Evolutionary conservation across 176 grass and related monocot species (phyloP).

Genomic region (Ampelocalamus luodianensis): DNA sequence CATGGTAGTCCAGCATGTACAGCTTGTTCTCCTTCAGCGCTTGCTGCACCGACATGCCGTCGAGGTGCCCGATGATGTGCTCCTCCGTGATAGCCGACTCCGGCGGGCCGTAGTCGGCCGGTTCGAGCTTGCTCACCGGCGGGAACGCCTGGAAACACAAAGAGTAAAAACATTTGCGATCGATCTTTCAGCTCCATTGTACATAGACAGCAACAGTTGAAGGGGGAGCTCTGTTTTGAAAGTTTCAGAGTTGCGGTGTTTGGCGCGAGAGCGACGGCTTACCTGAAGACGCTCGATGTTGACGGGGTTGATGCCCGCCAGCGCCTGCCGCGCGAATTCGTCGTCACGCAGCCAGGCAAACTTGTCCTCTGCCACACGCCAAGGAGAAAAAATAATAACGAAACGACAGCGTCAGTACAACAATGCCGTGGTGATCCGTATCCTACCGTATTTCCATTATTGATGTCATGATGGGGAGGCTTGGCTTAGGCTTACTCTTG

Average conservation of each 20-base stretch:
- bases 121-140: constrained; percentile 82
- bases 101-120: constrained; percentile 66
- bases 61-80: constrained; percentile 75
- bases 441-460: constrained; percentile 28
- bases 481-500: constrained; percentile 59
- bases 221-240: background rate
- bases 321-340: constrained; percentile 84
- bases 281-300: constrained; percentile 87
- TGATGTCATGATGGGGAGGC: background rate
- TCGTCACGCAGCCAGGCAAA: constrained; percentile 98
- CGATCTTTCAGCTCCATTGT: background rate
- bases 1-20: constrained; percentile 90
- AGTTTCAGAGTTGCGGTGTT: constrained; percentile 13
- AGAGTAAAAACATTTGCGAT: background rate
- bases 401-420: constrained; percentile 33
- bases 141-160: constrained; percentile 66
- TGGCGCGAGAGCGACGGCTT: constrained; percentile 34
- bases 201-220: background rate
- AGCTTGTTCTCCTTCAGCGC: constrained; percentile 67
- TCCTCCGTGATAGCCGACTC: constrained; percentile 94
- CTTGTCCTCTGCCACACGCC: constrained; percentile 76
- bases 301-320: constrained; percentile 94
- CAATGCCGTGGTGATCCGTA: background rate
- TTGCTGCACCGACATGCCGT: constrained; percentile 84
- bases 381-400: background rate